phyloP scores from a whole-genome alignment of 73 alveolate genomes.

The Blepharisma japonicum region DNA sequence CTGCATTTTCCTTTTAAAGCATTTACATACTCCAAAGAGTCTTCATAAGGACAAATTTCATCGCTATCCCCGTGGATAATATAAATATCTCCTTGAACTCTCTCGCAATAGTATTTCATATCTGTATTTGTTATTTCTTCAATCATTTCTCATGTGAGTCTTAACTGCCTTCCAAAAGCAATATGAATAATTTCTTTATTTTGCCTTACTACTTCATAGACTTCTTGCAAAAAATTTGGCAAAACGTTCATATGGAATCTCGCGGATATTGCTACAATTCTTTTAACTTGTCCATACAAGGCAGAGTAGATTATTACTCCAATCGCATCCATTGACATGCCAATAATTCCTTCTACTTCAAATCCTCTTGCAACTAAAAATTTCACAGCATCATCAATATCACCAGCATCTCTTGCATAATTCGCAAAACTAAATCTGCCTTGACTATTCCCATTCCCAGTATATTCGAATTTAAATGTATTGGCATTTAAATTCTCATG shows the following conservation, averaged over 20 bases:
- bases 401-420: background rate
- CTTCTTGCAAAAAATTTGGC: background rate
- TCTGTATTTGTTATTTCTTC: background rate
- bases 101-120: background rate
- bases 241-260: background rate
- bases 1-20: no score
- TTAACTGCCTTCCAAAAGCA: background rate
- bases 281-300: background rate
- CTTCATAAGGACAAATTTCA: background rate
- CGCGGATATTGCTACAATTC: background rate
- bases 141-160: background rate
- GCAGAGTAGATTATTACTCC: background rate
- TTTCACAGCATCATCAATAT: background rate
- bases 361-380: background rate
- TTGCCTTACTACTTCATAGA: background rate
- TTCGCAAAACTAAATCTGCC: background rate
- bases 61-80: background rate
- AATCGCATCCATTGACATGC: background rate
- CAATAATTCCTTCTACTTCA: background rate
- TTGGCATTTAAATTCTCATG: background rate
- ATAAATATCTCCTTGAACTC: background rate
- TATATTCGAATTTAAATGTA: background rate
- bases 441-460: constrained; percentile 2
- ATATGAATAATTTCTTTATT: background rate
- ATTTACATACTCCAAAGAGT: no score